These are phyloP conservation scores for Arctium lappa DNA, from an alignment of 129 eudicot species.

Conservation along the genomic window DNA sequence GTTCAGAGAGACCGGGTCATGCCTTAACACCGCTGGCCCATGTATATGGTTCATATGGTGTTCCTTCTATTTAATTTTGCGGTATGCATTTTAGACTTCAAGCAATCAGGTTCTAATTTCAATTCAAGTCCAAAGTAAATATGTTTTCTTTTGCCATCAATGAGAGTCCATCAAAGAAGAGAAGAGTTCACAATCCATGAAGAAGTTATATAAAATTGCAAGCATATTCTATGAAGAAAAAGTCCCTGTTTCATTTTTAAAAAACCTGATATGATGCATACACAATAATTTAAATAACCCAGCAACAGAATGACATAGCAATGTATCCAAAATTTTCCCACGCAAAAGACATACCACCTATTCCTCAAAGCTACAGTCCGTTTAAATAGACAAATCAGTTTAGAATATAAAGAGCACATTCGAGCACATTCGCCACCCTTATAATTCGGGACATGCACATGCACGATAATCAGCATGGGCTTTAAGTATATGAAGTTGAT, in stretches of 20 bases:
- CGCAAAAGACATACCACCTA: not conserved
- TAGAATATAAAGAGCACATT: too few relatives aligned
- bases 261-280: not conserved
- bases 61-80: not conserved
- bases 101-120: not conserved
- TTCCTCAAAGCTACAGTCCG: not conserved
- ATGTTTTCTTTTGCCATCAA: conserved; percentile 2
- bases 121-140: not conserved
- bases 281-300: not conserved
- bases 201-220: not conserved
- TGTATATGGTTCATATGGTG: not conserved
- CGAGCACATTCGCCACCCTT: too few relatives aligned
- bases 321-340: not conserved
- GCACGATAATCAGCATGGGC: not conserved
- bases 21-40: not conserved
- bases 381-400: not conserved
- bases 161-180: not conserved
- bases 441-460: not conserved
- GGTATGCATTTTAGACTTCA: not conserved
- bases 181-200: not conserved
- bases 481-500: not conserved
- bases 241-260: not conserved
- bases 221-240: not conserved
- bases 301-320: not conserved
- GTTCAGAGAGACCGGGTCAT: not conserved